Percentiles rank a stretch among this genome's conserved stretches.
These are phyloP conservation scores for Lagenidium sp. DNA, from an alignment of 352 stramenopile genomes.

Conservation along the genomic window DNA sequence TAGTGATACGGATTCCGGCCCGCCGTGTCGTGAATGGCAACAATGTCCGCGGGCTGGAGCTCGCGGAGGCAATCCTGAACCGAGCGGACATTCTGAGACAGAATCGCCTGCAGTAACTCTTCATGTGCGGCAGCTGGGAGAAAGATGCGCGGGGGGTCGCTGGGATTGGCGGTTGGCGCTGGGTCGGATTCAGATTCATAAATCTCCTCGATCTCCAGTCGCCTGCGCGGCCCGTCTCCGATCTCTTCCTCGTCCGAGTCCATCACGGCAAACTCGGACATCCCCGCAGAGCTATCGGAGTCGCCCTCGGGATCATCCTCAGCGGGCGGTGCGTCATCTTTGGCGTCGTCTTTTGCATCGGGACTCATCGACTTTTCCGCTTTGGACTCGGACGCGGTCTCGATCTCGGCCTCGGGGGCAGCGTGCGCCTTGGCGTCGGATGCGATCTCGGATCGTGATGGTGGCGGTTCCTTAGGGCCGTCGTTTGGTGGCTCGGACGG, in stretches of 20 bases:
- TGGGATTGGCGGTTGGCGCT: no score
- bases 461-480: no score
- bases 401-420: not conserved
- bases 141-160: conserved; percentile 12
- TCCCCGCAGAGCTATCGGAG: no score
- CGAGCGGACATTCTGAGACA: conserved; percentile 14
- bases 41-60: conserved; percentile 17
- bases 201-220: no score
- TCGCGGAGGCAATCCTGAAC: conserved; percentile 15
- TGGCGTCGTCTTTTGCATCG: not conserved
- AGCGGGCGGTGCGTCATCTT: not conserved
- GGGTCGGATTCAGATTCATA: no score
- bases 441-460: no score
- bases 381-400: no score
- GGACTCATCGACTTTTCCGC: no score
- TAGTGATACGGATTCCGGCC: conserved; percentile 41
- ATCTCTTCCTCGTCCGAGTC: conserved; percentile 5
- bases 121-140: conserved; percentile 24
- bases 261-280: conserved; percentile 10
- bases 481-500: no score
- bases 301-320: no score
- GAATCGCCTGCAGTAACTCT: conserved; percentile 29
- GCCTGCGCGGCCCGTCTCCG: not conserved
- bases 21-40: conserved; percentile 18
- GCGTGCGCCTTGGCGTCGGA: no score